Conservation (phyloP, 2,329 filamentous ascomycete genomes). For the Penicillium sp. region DNA sequence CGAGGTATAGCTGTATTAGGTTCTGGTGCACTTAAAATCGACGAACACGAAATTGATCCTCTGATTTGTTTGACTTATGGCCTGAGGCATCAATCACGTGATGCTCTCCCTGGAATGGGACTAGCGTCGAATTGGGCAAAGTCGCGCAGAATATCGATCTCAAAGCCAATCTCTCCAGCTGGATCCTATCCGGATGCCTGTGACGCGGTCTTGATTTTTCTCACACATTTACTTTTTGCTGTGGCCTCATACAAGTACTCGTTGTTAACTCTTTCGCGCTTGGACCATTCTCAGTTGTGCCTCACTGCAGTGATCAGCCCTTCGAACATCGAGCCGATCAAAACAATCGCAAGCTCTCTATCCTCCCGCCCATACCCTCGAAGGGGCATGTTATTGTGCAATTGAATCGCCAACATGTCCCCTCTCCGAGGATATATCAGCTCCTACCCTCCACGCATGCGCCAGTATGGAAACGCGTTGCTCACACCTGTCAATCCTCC, state of each 20-base stretch:
- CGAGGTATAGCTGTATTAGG: no score
- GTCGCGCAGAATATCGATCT: constrained; percentile 26
- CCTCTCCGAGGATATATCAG: constrained; percentile 84
- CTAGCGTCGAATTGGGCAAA: constrained; percentile 31
- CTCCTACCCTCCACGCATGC: constrained; percentile 85
- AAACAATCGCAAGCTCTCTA: constrained; percentile 24
- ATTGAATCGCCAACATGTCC: constrained; percentile 45
- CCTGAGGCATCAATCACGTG: constrained; percentile 28
- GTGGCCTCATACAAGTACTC: background rate
- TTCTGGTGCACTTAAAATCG: no score
- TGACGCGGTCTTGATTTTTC: background rate
- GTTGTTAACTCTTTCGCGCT: background rate
- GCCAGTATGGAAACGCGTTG: constrained; percentile 87
- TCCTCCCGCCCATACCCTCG: constrained; percentile 15
- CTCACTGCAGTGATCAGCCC: constrained; percentile 14
- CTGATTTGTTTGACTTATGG: background rate
- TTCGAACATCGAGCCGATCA: constrained; percentile 19
- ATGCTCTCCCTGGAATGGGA: constrained; percentile 21
- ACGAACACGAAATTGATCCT: no score
- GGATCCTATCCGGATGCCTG: constrained; percentile 5
- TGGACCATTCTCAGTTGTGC: background rate
- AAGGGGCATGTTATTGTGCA: constrained; percentile 39
- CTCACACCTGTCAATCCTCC: constrained; percentile 78
- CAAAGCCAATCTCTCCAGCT: constrained; percentile 3
- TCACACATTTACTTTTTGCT: background rate